Evolutionary conservation across 2,329 filamentous ascomycete species (phyloP).

Genomic region (Colletotrichum shisoi): DNA sequence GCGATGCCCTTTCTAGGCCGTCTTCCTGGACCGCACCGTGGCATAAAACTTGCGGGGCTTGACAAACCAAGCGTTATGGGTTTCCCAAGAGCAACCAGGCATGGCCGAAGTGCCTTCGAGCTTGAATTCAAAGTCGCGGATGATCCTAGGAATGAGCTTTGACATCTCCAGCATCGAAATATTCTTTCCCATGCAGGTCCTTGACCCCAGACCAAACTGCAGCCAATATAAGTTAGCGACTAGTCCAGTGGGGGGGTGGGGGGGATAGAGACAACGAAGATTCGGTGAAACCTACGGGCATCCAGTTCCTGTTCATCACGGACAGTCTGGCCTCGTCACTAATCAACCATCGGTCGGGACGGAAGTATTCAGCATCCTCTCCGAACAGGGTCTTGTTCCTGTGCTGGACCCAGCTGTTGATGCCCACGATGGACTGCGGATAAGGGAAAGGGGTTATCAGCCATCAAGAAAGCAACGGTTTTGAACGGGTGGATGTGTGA

Average conservation of each 20-base stretch:
- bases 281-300: constrained; percentile 42
- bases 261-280: too few relatives aligned
- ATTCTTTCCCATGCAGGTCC: constrained; percentile 56
- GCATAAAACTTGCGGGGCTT: constrained; percentile 53
- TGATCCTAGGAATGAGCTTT: constrained; percentile 53
- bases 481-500: background rate
- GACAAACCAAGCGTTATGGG: constrained; percentile 54
- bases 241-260: too few relatives aligned
- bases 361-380: constrained; percentile 48
- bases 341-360: constrained; percentile 54
- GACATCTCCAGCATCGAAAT: constrained; percentile 55
- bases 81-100: constrained; percentile 44
- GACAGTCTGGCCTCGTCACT: constrained; percentile 43
- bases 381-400: constrained; percentile 46
- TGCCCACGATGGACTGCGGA: constrained; percentile 46
- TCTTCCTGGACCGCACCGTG: constrained; percentile 17
- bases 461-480: background rate
- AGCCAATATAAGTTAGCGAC: constrained; percentile 3
- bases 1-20: background rate
- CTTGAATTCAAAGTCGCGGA: constrained; percentile 49
- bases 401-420: constrained; percentile 51
- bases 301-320: constrained; percentile 45
- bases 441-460: background rate
- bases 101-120: constrained; percentile 35
- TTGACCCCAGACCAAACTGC: constrained; percentile 53